Percentiles rank a stretch among this genome's conserved stretches.
phyloP scores from a whole-genome alignment of 352 stramenopile genomes.

The Elongisporangium prolatum region DNA sequence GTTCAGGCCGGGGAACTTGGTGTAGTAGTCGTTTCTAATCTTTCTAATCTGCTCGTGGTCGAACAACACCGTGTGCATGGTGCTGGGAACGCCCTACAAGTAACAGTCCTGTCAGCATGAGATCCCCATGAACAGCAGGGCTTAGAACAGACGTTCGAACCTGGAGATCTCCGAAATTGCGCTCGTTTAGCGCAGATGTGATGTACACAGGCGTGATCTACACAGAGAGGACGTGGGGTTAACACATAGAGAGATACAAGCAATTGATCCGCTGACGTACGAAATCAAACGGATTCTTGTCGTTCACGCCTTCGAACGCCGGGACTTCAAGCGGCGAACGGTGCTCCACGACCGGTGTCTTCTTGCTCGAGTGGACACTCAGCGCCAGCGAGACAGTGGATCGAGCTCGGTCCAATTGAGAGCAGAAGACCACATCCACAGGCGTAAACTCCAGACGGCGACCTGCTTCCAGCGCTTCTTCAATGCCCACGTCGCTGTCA shows the following conservation, averaged over 20 bases:
- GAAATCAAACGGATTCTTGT: conserved; percentile 75
- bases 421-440: conserved; percentile 83
- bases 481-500: conserved; percentile 67
- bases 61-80: conserved; percentile 68
- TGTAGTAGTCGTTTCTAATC: conserved; percentile 78
- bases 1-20: conserved; percentile 73
- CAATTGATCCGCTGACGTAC: conserved; percentile 23
- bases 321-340: conserved; percentile 65
- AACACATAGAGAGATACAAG: background rate
- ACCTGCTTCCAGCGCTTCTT: conserved; percentile 75
- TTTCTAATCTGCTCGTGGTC: conserved; percentile 69
- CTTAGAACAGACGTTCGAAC: conserved; percentile 3
- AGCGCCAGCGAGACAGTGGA: conserved; percentile 74
- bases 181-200: conserved; percentile 71
- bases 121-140: background rate
- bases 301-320: conserved; percentile 65
- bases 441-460: conserved; percentile 71
- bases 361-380: conserved; percentile 77
- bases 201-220: conserved; percentile 81
- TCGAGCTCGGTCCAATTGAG: conserved; percentile 78
- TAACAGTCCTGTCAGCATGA: too few relatives aligned
- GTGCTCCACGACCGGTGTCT: conserved; percentile 77
- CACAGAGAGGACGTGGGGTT: background rate
- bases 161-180: conserved; percentile 81
- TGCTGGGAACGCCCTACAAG: conserved; percentile 59